Base-by-base conservation (phyloP, 78 protist genomes). In the Dictyostelium intermedium region DNA sequence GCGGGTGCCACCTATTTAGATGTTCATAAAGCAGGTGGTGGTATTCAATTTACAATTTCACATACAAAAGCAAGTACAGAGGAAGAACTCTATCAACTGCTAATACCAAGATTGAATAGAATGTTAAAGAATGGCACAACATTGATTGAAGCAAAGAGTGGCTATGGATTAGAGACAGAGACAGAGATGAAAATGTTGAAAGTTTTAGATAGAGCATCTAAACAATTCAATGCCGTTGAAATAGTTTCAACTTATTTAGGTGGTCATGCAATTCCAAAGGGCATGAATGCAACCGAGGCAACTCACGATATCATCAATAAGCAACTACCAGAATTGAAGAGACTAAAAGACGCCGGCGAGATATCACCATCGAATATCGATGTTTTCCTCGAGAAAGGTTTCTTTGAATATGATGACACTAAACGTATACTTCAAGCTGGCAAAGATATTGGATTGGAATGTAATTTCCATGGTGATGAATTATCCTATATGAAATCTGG, bases 401-500 rank as follows among this genome's bases (percentile, higher is more conserved):
- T 96, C 79, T 96, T 81, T 81, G 97, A 92, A 32, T 37, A 77
- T 20, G 95, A 92, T 4, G 96, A 96, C 14, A 92, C 96, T 13
- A 79, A 69, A 35, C 70, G 85, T 41, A 92, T 96, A 1, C 70
- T 96, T 4, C 56, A 92, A 79, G 98, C 97, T 0, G 99, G 98
- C 20, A 14, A 82, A 81, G 39, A 34, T 13, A 32, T 76, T 32
- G 99, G 99, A 27, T 23, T 97, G 9, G 70, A 30, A 6, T 45
- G 93, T 76, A 98, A 98, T 77, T 97, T 97, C 85, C 99, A 98
- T 86, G 98, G 98, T 7, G 99, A 98, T 47, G 98, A 98, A 86
- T 73, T 98, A 60, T 18, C 84, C 9, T 66, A 32, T 76, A 83
- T 93, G 94, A 14, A 30, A 76, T 69, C 98, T 11, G 98, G 98